Conservation (phyloP, 2,329 filamentous ascomycete species). For the Tolypocladium cylindrosporum region DNA sequence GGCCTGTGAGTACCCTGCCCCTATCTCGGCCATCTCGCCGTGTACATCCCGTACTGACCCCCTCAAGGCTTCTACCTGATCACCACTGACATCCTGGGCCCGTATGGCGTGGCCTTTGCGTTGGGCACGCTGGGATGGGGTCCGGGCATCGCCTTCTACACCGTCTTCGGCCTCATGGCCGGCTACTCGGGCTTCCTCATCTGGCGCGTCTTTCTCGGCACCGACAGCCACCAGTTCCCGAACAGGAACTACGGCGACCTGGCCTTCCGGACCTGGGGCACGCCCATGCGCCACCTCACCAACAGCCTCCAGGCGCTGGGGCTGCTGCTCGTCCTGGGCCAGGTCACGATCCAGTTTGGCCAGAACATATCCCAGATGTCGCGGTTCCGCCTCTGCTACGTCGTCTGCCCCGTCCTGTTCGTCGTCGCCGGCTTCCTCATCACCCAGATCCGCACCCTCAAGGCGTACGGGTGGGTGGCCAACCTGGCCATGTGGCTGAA, state of each 20-base stretch:
- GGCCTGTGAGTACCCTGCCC: not conserved
- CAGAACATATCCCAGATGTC: conserved; percentile 44
- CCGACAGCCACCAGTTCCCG: conserved; percentile 28
- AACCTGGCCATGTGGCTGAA: conserved; percentile 48
- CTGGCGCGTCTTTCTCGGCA: conserved; percentile 32
- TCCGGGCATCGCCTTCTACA: conserved; percentile 34
- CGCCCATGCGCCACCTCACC: conserved; percentile 31
- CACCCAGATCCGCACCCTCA: conserved; percentile 45
- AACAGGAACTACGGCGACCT: conserved; percentile 36
- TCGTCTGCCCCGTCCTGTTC: conserved; percentile 40
- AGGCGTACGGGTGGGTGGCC: conserved; percentile 43
- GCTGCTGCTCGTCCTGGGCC: conserved; percentile 38
- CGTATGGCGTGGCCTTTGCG: conserved; percentile 5
- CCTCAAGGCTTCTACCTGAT: conserved; percentile 6
- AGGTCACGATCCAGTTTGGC: conserved; percentile 42
- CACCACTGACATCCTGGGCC: conserved; percentile 7
- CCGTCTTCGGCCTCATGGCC: conserved; percentile 28
- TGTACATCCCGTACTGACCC: not conserved
- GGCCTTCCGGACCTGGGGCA: conserved; percentile 36
- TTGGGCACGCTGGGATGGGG: conserved; percentile 10
- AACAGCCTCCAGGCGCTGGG: conserved; percentile 38
- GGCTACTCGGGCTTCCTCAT: conserved; percentile 32
- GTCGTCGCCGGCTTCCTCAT: conserved; percentile 39
- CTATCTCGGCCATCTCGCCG: not conserved
- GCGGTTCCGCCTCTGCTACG: conserved; percentile 39